These are phyloP conservation scores for Geosmithia morbida DNA, from an alignment of 2,329 filamentous ascomycete genomes.

Conservation along the genomic window DNA sequence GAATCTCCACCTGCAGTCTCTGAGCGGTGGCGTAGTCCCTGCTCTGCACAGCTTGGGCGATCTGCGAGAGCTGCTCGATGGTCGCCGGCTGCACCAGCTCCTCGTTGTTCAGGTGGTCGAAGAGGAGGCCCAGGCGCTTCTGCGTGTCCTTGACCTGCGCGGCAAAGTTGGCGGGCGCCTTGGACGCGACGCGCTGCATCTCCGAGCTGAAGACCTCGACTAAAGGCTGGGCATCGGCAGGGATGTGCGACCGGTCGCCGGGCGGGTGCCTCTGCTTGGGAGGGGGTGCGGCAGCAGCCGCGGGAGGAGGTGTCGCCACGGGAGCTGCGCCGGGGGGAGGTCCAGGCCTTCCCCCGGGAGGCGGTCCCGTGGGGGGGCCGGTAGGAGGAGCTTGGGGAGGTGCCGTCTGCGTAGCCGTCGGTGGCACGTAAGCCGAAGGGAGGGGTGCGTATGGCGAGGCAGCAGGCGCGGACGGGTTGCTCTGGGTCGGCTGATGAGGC, in stretches of 20 bases:
- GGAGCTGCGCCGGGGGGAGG: slow-evolving; percentile 13
- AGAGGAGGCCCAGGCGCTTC: slow-evolving; percentile 83
- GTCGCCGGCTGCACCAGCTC: slow-evolving; percentile 76
- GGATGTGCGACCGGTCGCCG: slow-evolving; percentile 85
- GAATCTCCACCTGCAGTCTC: slow-evolving; percentile 58
- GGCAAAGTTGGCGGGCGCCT: slow-evolving; percentile 76
- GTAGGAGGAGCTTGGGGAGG: slow-evolving; percentile 17
- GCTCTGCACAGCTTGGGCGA: slow-evolving; percentile 51
- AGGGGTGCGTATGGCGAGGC: slow-evolving; percentile 28
- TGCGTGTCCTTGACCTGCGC: slow-evolving; percentile 87
- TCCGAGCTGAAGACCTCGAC: slow-evolving; percentile 71
- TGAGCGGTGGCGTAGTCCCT: slow-evolving; percentile 57
- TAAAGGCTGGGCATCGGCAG: slow-evolving; percentile 57
- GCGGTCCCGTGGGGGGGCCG: slow-evolving; percentile 17
- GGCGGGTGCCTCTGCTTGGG: slow-evolving; percentile 57
- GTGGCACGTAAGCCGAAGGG: slow-evolving; percentile 18
- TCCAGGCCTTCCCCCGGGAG: slow-evolving; percentile 15
- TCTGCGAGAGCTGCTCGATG: slow-evolving; percentile 47
- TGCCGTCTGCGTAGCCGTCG: too few species aligned
- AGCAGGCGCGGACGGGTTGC: slow-evolving; percentile 44
- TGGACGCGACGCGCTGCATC: slow-evolving; percentile 75
- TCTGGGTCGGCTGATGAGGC: slow-evolving; percentile 28
- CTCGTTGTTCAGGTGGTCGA: slow-evolving; percentile 93
- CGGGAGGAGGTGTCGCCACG: slow-evolving; percentile 27
- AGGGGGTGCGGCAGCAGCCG: slow-evolving; percentile 30